Conservation (phyloP, 2,329 filamentous ascomycete species). For the Raffaelea deltoideospora region DNA sequence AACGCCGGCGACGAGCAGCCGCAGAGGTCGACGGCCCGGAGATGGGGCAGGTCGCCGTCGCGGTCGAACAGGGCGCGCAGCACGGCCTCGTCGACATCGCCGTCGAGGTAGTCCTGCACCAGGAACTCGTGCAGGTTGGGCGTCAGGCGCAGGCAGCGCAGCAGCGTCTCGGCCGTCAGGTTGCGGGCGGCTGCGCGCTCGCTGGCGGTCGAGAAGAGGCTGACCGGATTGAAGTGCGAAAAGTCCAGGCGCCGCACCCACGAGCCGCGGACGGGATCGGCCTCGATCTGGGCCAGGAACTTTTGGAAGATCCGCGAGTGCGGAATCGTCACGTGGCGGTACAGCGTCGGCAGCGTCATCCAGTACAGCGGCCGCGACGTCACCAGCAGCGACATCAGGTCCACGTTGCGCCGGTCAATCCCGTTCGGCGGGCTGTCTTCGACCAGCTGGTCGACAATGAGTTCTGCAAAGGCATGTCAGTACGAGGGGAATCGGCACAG, state of each 20-base stretch:
- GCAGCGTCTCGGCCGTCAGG: slow-evolving; percentile 57
- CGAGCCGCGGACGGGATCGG: slow-evolving; percentile 54
- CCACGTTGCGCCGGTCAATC: slow-evolving; percentile 59
- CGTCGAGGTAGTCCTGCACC: slow-evolving; percentile 66
- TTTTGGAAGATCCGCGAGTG: slow-evolving; percentile 75
- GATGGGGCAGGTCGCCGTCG: slow-evolving; percentile 43
- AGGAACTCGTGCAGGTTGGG: slow-evolving; percentile 65
- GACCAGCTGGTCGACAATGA: slow-evolving; percentile 61
- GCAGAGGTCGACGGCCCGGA: slow-evolving; percentile 62
- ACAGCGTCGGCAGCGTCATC: slow-evolving; percentile 59
- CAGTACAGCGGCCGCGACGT: slow-evolving; percentile 62
- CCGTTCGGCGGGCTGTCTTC: slow-evolving; percentile 62
- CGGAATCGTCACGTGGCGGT: slow-evolving; percentile 66
- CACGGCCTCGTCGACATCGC: slow-evolving; percentile 54
- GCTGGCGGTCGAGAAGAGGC: slow-evolving; percentile 58
- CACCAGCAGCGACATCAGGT: slow-evolving; percentile 60
- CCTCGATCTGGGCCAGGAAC: slow-evolving; percentile 53
- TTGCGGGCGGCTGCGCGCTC: slow-evolving; percentile 64
- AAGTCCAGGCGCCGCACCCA: slow-evolving; percentile 71
- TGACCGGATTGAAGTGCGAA: slow-evolving; percentile 70
- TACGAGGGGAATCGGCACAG: slow-evolving; percentile 1
- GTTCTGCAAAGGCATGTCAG: slow-evolving; percentile 27
- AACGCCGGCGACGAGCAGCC: slow-evolving; percentile 57
- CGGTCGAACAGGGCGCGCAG: slow-evolving; percentile 56
- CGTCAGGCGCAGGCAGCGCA: slow-evolving; percentile 55